These are phyloP conservation scores for Leptodermis oblonga DNA, from an alignment of 257 asterid genomes.

Conservation along the genomic window DNA sequence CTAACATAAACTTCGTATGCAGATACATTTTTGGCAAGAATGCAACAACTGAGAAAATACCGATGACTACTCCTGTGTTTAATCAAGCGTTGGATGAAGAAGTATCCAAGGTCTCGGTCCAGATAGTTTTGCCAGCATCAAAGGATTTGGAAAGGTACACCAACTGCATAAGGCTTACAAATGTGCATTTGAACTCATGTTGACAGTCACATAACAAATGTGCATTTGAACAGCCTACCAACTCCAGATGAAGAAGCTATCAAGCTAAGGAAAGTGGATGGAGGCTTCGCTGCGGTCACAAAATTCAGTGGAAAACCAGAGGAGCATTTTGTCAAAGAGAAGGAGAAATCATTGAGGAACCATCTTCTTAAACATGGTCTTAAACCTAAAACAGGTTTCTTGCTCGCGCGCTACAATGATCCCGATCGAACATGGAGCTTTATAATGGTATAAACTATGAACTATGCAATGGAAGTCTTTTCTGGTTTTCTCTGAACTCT, in stretches of 20 bases:
- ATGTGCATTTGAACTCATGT: neutral
- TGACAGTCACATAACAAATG: conserved; percentile 5
- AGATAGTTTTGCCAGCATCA: conserved; percentile 74
- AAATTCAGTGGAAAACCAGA: conserved; percentile 82
- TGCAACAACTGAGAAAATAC: conserved; percentile 66
- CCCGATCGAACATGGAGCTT: conserved; percentile 78
- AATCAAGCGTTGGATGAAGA: conserved; percentile 58
- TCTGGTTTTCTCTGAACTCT: neutral
- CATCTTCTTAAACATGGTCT: conserved; percentile 49
- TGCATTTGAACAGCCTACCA: conserved; percentile 53
- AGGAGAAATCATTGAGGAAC: conserved; percentile 52
- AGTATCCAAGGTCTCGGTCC: conserved; percentile 60
- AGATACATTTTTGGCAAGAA: conserved; percentile 93
- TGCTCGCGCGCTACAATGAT: conserved; percentile 89
- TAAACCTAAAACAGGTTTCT: conserved; percentile 52
- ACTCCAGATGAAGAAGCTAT: conserved; percentile 61
- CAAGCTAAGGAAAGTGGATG: conserved; percentile 63
- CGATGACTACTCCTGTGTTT: conserved; percentile 91
- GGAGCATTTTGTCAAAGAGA: conserved; percentile 57
- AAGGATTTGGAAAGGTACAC: conserved; percentile 59
- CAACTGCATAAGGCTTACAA: conserved; percentile 1
- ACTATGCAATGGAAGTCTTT: neutral
- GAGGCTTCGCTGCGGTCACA: conserved; percentile 71
- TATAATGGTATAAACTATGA: conserved; percentile 65
- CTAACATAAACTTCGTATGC: conserved; percentile 5